phyloP scores from a whole-genome alignment of 148 eudicot species.

The Fagopyrum esculentum region DNA sequence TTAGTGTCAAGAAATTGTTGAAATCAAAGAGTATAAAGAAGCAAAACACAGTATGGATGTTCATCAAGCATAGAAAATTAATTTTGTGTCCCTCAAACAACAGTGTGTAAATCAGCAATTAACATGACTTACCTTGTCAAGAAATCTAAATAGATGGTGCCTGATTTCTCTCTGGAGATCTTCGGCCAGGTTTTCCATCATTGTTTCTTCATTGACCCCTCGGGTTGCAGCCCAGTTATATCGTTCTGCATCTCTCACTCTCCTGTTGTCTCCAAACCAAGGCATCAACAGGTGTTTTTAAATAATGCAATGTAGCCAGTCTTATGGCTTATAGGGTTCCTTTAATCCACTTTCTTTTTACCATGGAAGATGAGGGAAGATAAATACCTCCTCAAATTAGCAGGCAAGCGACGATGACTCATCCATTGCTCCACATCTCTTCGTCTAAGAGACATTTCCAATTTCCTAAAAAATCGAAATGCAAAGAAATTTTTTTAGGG shows the following conservation, averaged over 20 bases:
- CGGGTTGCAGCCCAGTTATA: conserved; percentile 75
- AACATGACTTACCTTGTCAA: conserved; percentile 36
- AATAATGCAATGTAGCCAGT: background rate
- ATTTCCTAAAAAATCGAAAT: conserved; percentile 35
- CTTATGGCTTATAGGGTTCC: background rate
- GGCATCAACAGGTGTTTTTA: background rate
- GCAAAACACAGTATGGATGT: background rate
- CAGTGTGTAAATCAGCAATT: background rate
- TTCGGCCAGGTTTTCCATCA: conserved; percentile 74
- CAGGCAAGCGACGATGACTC: conserved; percentile 85
- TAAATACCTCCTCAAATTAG: conserved; percentile 47
- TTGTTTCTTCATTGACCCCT: conserved; percentile 66
- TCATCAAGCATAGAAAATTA: background rate
- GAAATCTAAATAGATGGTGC: conserved; percentile 53
- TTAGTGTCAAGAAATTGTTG: too few species aligned
- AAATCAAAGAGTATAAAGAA: too few species aligned
- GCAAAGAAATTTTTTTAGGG: background rate
- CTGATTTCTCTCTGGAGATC: conserved; percentile 81
- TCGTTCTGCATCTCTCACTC: conserved; percentile 68
- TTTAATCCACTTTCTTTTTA: background rate
- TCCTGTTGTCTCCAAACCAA: conserved; percentile 30
- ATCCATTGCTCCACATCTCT: conserved; percentile 94
- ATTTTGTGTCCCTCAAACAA: background rate
- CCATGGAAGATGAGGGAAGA: background rate
- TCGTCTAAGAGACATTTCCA: conserved; percentile 67